Conservation (phyloP, 768 basidiomycete genomes). For the Sarcomyxa edulis region DNA sequence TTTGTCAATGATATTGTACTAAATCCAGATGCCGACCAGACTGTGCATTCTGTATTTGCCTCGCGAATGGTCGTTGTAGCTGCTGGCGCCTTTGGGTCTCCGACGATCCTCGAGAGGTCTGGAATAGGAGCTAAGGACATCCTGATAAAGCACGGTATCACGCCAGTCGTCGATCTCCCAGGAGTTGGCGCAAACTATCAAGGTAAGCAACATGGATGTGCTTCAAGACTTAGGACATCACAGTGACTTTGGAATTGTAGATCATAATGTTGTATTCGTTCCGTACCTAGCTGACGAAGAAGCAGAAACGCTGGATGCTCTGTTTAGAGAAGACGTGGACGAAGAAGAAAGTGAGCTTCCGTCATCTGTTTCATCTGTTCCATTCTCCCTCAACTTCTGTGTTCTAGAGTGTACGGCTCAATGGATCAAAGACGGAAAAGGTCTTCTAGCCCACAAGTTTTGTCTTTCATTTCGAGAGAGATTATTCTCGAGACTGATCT, state of each 20-base stretch:
- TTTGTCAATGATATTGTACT: conserved; percentile 33
- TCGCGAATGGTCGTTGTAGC: conserved; percentile 44
- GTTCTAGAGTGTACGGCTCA: conserved; percentile 15
- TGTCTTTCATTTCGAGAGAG: too few relatives aligned
- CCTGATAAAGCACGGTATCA: conserved; percentile 42
- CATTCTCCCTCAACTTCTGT: conserved; percentile 6
- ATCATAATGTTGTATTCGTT: conserved; percentile 32
- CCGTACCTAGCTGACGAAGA: conserved; percentile 40
- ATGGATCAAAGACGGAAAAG: conserved; percentile 32
- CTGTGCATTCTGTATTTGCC: conserved; percentile 24
- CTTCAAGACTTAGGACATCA: neutral
- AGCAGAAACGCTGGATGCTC: conserved; percentile 42
- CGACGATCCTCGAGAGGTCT: conserved; percentile 53
- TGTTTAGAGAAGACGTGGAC: conserved; percentile 34
- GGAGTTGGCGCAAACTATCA: conserved; percentile 72
- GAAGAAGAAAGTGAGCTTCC: conserved; percentile 32
- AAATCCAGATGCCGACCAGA: conserved; percentile 16
- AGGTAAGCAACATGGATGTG: conserved; percentile 29
- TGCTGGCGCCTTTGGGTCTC: conserved; percentile 51
- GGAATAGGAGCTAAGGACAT: conserved; percentile 58
- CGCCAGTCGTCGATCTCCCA: conserved; percentile 55
- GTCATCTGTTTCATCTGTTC: neutral
- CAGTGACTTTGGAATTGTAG: conserved; percentile 16
- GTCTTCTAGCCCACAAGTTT: conserved; percentile 52
- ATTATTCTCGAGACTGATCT: too few relatives aligned